A percentile compares a stretch with the other conserved stretches of the same genome.
phyloP scores from a whole-genome alignment of 1,284 basidiomycete species.

The Sanghuangporus baumii region DNA sequence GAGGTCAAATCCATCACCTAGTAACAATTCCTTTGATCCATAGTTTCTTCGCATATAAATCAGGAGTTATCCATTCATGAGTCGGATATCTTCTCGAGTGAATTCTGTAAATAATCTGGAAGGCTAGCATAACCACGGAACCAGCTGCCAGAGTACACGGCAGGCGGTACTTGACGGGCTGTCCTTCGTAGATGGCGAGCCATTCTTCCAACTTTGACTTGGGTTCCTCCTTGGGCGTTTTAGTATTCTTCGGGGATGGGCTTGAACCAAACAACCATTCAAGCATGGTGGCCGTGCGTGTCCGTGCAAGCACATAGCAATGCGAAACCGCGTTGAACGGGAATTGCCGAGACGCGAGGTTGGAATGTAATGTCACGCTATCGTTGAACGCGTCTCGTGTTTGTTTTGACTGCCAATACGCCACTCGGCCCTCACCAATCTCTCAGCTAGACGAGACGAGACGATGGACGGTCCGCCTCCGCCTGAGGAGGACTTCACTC shows the following conservation, averaged over 20 bases:
- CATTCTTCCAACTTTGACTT: background rate
- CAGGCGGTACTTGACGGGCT: background rate
- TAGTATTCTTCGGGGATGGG: background rate
- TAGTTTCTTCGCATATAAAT: slow-evolving; percentile 45
- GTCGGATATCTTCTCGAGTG: slow-evolving; percentile 56
- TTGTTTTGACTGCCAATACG: background rate
- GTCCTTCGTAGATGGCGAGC: background rate
- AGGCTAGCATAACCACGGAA: slow-evolving; percentile 35
- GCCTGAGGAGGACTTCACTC: slow-evolving; percentile 90
- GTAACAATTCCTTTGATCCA: slow-evolving; percentile 75
- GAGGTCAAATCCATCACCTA: slow-evolving; percentile 39
- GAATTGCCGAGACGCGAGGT: slow-evolving; percentile 1
- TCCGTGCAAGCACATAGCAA: background rate
- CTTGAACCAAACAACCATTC: background rate
- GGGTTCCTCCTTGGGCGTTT: background rate
- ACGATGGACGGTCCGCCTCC: slow-evolving; percentile 85
- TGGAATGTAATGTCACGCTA: background rate
- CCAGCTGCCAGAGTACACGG: slow-evolving; percentile 29
- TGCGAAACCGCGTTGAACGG: background rate
- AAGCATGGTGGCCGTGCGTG: background rate
- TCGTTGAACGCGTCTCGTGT: slow-evolving; percentile 5
- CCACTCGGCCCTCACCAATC: background rate
- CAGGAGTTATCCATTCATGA: slow-evolving; percentile 58
- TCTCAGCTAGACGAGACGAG: background rate
- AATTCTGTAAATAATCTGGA: slow-evolving; percentile 41